Base-by-base conservation (phyloP, 495 filamentous ascomycete genomes). In the Penicillium nucicola region DNA sequence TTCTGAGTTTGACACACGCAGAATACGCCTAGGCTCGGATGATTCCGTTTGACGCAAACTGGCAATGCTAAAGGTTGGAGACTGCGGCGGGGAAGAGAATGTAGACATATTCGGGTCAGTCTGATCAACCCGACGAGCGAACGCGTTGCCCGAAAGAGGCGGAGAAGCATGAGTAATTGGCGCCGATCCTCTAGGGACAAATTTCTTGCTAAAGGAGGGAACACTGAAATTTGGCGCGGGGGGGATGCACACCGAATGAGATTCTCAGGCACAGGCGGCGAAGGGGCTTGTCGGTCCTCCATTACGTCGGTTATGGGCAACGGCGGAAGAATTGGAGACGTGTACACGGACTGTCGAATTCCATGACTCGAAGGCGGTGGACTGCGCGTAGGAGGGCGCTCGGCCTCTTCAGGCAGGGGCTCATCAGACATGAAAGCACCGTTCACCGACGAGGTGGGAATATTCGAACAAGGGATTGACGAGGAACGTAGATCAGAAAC, bases 211-310 rank as follows among this genome's bases (percentile, higher is more conserved):
- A 43, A 78, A 78, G 5, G 64, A 70, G 13, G 76, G 76, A 20
- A 79, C 75, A 46, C 76, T 79, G 45, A 78, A 79, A 50, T 79
- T 78, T 2, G 74, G 75, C 7, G 75, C 17, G 74, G 66, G 1
- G 69, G 67, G 1, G 74, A 77, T 8, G 67, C 52, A 48, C 70
- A 58, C 34, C 67, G 66, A n/a, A 59, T 35, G 1, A 64, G 36
- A 7, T 56, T 37, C 17, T 74, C 68, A 12, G 65, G 62, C 8
- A 60, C 42, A 19, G 73, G 62, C 37, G 64, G 66, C 28, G 64
- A 49, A 22, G 60, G 50, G 17, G 52, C 38, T 23, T 67, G 53
- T 8, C 59, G 22, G 10, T 43, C 42, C 25, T 64, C 61, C n/a
- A 41, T 48, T 25, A 42, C 33, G 5, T 53, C 36, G 5, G 53